Evolutionary conservation across 140 eudicot genomes (phyloP), one percentile per base, ranked within the genome.

Genomic region (Eryngium alpinum): DNA sequence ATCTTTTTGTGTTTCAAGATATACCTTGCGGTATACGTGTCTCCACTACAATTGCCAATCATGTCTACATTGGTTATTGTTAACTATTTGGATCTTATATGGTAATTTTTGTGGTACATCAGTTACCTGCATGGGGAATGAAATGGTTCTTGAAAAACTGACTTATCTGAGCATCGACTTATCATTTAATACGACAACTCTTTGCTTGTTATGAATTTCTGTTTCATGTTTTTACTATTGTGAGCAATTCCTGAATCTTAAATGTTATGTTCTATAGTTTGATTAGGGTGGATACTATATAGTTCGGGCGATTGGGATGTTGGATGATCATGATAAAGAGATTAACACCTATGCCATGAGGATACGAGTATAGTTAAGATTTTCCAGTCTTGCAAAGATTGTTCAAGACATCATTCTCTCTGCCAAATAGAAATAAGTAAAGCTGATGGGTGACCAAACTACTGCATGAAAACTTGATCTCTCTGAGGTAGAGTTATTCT

Each of bases 381-480:
- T 65, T 65, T 65, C 72, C 72, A n/a, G 72, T 14, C 98, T 94
- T 80, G 97, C 97, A 56, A 94, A 94, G 87, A 92, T 94, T 29
- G 81, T 89, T 46, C 85, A 79, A 79, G 93, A 89, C 67, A 89
- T 87, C 67, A 89, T 89, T 43, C 87, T 81, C 19, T 89, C 87
- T 87, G 89, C 93, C 27, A 89, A 89, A 84, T n/a, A n/a, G n/a
- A n/a, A n/a, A n/a, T 9, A 88, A 0, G 92, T 94, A 22, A 90
- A 90, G 80, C 86, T 92, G 86, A 94, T 92, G 98, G 97, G 97
- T 28, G 80, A 90, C 81, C 92, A 96, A 11, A 72, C 90, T 75
- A 94, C 90, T 75, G 98, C 98, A 82, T 96, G 96, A 33, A 89
- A 87, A 71, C 91, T 94, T 76, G 98, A 92, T 85, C 92, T 94